These are phyloP conservation scores for Sporobolus alterniflorus DNA, from an alignment of 202 grass and related monocot genomes.

Conservation along the genomic window DNA sequence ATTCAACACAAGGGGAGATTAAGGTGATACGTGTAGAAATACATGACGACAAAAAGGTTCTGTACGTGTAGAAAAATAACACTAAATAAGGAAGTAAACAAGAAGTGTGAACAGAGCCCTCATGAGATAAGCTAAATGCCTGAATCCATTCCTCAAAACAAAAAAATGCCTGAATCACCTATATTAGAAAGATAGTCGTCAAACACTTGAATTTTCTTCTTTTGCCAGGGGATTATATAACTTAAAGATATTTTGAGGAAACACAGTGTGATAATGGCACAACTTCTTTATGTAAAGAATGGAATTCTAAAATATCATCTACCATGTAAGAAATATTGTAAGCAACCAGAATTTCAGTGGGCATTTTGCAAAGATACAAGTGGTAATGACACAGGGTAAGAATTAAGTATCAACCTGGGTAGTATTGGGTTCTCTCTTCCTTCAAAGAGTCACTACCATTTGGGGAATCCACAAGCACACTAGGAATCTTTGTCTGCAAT, in stretches of 20 bases:
- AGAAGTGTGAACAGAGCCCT: neutral
- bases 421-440: conserved; percentile 75
- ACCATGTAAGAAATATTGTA: no score
- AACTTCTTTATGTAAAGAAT: neutral
- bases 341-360: no score
- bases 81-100: neutral
- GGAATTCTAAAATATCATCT: no score
- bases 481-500: conserved; percentile 48
- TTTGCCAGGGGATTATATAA: neutral
- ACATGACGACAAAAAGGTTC: neutral
- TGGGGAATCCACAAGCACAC: conserved; percentile 57
- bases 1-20: neutral
- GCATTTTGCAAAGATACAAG: neutral
- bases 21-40: neutral
- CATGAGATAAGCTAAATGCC: conserved; percentile 6
- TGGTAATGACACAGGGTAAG: conserved; percentile 9
- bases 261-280: neutral
- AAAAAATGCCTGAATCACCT: conserved; percentile 3
- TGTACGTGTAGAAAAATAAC: neutral
- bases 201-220: neutral
- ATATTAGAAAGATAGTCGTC: conserved; percentile 15
- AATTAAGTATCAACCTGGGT: conserved; percentile 63
- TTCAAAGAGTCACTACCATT: conserved; percentile 60
- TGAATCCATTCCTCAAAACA: neutral
- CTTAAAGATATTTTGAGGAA: neutral